Evolutionary conservation across 2,329 filamentous ascomycete genomes (phyloP), one percentile per base, ranked within the genome.

Genomic region (Microsporum audouinii): DNA sequence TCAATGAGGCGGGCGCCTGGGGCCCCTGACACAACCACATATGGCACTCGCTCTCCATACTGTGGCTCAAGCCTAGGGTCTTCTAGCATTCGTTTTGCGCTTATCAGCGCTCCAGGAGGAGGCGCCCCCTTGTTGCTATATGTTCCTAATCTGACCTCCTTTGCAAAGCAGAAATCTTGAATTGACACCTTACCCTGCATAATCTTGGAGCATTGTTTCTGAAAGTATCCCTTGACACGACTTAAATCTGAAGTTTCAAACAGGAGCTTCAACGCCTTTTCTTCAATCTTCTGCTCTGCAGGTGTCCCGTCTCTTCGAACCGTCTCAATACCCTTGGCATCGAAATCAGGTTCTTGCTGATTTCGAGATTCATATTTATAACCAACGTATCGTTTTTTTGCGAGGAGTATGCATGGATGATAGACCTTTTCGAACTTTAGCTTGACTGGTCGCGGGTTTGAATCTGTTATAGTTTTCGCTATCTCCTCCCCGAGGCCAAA

Each of bases 361-460:
- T 82, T 79, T 41, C 82, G 83, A 66, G 80, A 83, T 71, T 99
- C 94, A 75, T 95, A 99, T 72, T 96, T 96, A 79, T 96, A 96
- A 4, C 95, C 95, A 2, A 97, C 95, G 68, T 99, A 99, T 60
- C 94, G 88, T 71, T 99, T 99, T 77, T 99, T 99, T 17, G 95
- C 91, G 0, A 99, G 81, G 3, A 99, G 80, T 0, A 97, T 85
- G 71, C 92, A 97, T 0, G 95, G 94, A 65, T 95, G 88, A 73
- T 99, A 99, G 1, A 99, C 92, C 68, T 99, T 99, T 72, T 99
- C 94, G 67, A 99, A 96, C 71, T 97, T 97, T 65, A 99, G 86
- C 74, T 96, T 97, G 66, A 99, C 80, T 0, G 94, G 94, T 0
- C 87, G 84, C 1, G 94, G 95, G 69, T 96, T 99, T 78, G 88